phyloP scores from a whole-genome alignment of 1,139 yeast species.

The Nadsonia commutata region DNA sequence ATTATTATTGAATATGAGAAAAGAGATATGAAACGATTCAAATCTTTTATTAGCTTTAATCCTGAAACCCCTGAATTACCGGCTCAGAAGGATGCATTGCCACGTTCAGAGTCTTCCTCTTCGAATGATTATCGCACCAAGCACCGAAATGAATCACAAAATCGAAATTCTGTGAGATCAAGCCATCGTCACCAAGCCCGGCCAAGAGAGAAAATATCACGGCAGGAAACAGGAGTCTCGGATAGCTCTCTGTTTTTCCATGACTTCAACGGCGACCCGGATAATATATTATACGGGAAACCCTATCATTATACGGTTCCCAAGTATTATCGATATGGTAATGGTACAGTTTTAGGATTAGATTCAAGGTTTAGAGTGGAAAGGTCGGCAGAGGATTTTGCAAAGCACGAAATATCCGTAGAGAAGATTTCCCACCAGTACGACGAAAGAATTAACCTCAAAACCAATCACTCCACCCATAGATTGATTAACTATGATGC shows the following conservation, averaged over 20 bases:
- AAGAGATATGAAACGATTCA: not conserved
- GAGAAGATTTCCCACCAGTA: not conserved
- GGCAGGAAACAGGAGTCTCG: too few species aligned
- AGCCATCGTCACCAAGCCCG: too few species aligned
- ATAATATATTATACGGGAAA: not conserved
- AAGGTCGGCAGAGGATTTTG: not conserved
- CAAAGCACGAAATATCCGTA: not conserved
- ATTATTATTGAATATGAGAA: too few species aligned
- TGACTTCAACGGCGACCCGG: not conserved
- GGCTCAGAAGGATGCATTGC: too few species aligned
- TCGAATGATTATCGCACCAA: too few species aligned
- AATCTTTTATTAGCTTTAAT: not conserved
- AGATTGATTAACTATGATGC: not conserved
- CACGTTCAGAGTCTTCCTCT: too few species aligned
- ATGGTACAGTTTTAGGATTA: not conserved
- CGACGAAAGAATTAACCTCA: not conserved
- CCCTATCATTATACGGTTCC: not conserved
- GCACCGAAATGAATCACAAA: too few species aligned
- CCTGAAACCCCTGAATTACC: not conserved
- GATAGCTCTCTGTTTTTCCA: too few species aligned
- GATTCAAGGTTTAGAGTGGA: not conserved
- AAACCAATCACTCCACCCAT: not conserved
- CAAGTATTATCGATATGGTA: not conserved
- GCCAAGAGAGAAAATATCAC: too few species aligned
- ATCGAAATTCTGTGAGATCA: too few species aligned